Evolutionary conservation across 768 basidiomycete species (phyloP).

Genomic region (Podaxis sp.): DNA sequence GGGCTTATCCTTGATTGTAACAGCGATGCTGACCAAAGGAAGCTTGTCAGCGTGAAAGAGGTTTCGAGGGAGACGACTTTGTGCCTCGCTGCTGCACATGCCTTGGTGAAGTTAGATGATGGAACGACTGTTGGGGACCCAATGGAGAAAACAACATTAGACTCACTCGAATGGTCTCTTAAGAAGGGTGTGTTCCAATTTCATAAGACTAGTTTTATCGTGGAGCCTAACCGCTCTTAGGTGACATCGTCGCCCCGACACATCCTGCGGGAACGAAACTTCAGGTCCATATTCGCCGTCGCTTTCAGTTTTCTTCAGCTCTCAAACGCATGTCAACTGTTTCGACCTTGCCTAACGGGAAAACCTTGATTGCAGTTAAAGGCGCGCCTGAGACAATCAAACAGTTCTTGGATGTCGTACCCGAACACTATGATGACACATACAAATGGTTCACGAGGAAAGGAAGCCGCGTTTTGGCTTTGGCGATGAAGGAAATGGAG

Average conservation of each 20-base stretch:
- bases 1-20: slow-evolving; percentile 11
- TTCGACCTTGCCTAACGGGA: slow-evolving; percentile 60
- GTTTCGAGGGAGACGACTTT: slow-evolving; percentile 76
- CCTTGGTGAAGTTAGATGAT: slow-evolving; percentile 91
- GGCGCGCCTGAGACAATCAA: slow-evolving; percentile 98
- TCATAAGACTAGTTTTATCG: slow-evolving; percentile 24
- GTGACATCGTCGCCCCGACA: slow-evolving; percentile 70
- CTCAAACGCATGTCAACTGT: slow-evolving; percentile 98
- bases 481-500: slow-evolving; percentile 86
- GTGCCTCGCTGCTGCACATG: slow-evolving; percentile 93
- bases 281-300: slow-evolving; percentile 72
- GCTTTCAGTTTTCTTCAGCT: slow-evolving; percentile 97
- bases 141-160: slow-evolving; percentile 97
- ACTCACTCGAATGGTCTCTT: slow-evolving; percentile 88
- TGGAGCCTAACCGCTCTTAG: slow-evolving; percentile 54
- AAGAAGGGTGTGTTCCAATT: slow-evolving; percentile 48
- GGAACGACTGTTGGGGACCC: slow-evolving; percentile 95
- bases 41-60: slow-evolving; percentile 78
- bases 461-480: slow-evolving; percentile 90
- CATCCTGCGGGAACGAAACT: slow-evolving; percentile 49
- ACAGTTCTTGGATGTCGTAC: slow-evolving; percentile 73
- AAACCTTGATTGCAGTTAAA: slow-evolving; percentile 76
- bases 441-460: slow-evolving; percentile 93
- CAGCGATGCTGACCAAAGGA: slow-evolving; percentile 60
- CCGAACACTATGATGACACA: slow-evolving; percentile 85